Evolutionary conservation across 2,329 filamentous ascomycete genomes (phyloP).

Genomic region (Fusarium siculi): DNA sequence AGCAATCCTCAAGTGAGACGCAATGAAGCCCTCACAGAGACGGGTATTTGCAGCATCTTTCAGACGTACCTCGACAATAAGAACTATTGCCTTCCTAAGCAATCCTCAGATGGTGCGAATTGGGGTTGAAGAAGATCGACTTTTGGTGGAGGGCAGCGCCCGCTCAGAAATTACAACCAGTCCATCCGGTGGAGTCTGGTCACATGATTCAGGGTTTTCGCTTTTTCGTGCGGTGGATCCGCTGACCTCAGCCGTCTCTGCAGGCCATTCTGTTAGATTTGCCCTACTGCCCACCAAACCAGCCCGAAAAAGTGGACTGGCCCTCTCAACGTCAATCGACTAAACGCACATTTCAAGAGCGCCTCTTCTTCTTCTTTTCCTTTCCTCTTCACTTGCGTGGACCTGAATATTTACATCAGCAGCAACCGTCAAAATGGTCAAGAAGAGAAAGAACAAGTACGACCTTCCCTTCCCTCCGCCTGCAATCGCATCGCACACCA

Average conservation of each 20-base stretch:
- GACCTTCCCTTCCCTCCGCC: slow-evolving; percentile 46
- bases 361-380: slow-evolving; percentile 31
- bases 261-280: not conserved
- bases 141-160: slow-evolving; percentile 46
- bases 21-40: slow-evolving; percentile 46
- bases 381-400: slow-evolving; percentile 43
- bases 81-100: slow-evolving; percentile 70
- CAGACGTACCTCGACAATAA: slow-evolving; percentile 72
- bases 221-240: slow-evolving; percentile 1
- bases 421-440: slow-evolving; percentile 74
- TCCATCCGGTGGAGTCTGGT: slow-evolving; percentile 25
- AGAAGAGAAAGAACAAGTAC: slow-evolving; percentile 78
- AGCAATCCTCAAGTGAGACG: slow-evolving; percentile 46
- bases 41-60: slow-evolving; percentile 58
- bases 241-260: not conserved
- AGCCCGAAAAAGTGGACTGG: slow-evolving; percentile 29
- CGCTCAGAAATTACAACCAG: slow-evolving; percentile 42
- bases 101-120: slow-evolving; percentile 65
- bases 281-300: slow-evolving; percentile 36
- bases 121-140: slow-evolving; percentile 45
- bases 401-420: slow-evolving; percentile 49
- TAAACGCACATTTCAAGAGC: slow-evolving; percentile 48
- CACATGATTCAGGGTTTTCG: slow-evolving; percentile 48
- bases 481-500: slow-evolving; percentile 14
- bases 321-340: slow-evolving; percentile 40